Evolutionary conservation across 2,329 filamentous ascomycete species (phyloP).

Genomic region (Alternaria arbusti): DNA sequence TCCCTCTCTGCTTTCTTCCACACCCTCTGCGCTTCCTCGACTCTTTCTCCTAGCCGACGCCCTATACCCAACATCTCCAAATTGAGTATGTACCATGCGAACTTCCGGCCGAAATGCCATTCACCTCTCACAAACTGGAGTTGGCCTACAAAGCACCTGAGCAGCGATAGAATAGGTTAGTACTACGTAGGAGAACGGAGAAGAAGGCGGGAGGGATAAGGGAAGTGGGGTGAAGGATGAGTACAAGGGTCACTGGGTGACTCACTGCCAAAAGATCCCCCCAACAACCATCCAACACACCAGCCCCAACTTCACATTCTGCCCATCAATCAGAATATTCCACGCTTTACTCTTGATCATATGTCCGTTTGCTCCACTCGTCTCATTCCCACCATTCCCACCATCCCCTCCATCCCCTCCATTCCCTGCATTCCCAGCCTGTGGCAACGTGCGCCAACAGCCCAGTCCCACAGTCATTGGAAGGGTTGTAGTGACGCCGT

Average conservation of each 20-base stretch:
- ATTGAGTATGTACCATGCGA: not conserved
- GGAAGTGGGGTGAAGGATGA: too few relatives aligned
- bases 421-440: not conserved
- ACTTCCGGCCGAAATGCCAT: not conserved
- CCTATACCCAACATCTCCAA: not conserved
- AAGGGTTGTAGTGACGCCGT: fast-evolving
- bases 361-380: too few relatives aligned
- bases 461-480: not conserved
- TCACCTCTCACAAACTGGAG: fast-evolving
- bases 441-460: not conserved
- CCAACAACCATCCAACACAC: not conserved
- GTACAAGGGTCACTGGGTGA: not conserved
- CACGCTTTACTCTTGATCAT: not conserved
- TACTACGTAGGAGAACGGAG: not conserved
- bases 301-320: not conserved
- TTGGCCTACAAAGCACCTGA: not conserved
- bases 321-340: not conserved
- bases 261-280: not conserved
- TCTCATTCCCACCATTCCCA: not conserved
- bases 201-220: too few relatives aligned
- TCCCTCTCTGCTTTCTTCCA: not conserved
- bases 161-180: not conserved
- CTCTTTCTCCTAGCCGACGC: not conserved
- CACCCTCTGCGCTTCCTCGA: not conserved
- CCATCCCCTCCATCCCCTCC: too few relatives aligned